Evolutionary conservation across 1,139 yeast species (phyloP), one percentile per base, ranked within the genome.

Genomic region (Lodderomyces theae): DNA sequence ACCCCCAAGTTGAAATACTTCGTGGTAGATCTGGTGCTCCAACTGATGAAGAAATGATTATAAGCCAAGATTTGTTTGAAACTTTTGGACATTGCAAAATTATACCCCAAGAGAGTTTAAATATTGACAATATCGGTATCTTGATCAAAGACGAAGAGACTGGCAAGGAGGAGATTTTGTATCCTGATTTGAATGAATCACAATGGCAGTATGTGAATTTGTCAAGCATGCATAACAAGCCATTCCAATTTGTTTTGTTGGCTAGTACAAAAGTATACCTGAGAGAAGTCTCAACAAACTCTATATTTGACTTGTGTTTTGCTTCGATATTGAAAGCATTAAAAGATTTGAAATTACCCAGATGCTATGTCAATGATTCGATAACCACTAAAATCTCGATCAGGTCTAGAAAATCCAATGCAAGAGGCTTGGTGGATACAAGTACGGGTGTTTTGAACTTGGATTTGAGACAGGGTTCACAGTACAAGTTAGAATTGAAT

Each of bases 31-130:
- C 70, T 10, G 87, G 89, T 26, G 88, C 92, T 2, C 97, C 97
- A 17, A 82, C 94, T 1, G 89, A 83, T 50, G 97, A 90, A 63
- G 97, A 90, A 60, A 88, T 87, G 86, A 80, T 78, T 23, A 56
- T 86, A 25, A 79, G 95, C 3, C 95, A 87, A 58, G 69, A 71
- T 44, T 54, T 87, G 24, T 80, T 78, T 53, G 87, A 86, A 51
- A 62, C 72, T 3, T 56, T 84, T 12, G 61, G 77, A 42, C 80
- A 78, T 50, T 72, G 82, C 15, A 77, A 77, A 38, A 47, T 82
- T 15, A 60, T 86, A 23, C 68, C 77, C 3, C 62, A 65, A 36
- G 57, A 63, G 7, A 60, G 79, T 5, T 61, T 83, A 23, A 61
- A 60, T 35, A 74, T 80, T 3, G 59, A 65, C 10, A 69, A 80